A percentile compares a stretch with the other conserved stretches of the same genome.
phyloP scores from a whole-genome alignment of 306 rosid species.

The Morella rubra region DNA sequence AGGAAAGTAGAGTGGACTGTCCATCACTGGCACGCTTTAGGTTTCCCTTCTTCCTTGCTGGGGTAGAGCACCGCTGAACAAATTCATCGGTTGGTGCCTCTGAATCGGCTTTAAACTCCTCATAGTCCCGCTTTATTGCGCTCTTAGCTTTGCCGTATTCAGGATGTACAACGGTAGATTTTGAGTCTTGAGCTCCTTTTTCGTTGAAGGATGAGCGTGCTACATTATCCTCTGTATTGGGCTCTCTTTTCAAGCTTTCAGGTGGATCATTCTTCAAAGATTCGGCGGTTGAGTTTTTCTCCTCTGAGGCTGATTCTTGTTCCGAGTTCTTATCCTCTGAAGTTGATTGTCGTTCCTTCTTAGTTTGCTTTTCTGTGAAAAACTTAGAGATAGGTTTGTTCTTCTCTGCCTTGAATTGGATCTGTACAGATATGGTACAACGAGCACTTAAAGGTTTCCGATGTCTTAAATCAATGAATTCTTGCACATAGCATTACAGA shows the following conservation, averaged over 20 bases:
- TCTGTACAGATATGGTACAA: slow-evolving; percentile 44
- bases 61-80: slow-evolving; percentile 35
- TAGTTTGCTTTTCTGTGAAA: slow-evolving; percentile 49
- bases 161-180: slow-evolving; percentile 21
- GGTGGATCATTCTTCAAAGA: slow-evolving; percentile 35
- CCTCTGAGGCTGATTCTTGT: slow-evolving; percentile 35
- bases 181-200: slow-evolving; percentile 32
- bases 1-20: slow-evolving; percentile 66
- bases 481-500: too few species aligned
- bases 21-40: slow-evolving; percentile 49
- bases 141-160: slow-evolving; percentile 28
- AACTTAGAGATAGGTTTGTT: slow-evolving; percentile 60
- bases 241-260: slow-evolving; percentile 33
- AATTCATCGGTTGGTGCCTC: slow-evolving; percentile 30
- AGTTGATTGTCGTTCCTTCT: slow-evolving; percentile 33
- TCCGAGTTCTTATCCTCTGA: slow-evolving; percentile 18
- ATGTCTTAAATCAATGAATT: slow-evolving; percentile 2
- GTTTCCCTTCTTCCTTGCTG: slow-evolving; percentile 58
- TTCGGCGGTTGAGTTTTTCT: slow-evolving; percentile 13
- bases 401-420: slow-evolving; percentile 55
- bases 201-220: slow-evolving; percentile 20
- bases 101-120: slow-evolving; percentile 42
- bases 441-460: slow-evolving; percentile 13
- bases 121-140: slow-evolving; percentile 55
- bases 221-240: slow-evolving; percentile 15